Conservation (phyloP, 805 yeast species). For the Suhomyces vadensis region DNA sequence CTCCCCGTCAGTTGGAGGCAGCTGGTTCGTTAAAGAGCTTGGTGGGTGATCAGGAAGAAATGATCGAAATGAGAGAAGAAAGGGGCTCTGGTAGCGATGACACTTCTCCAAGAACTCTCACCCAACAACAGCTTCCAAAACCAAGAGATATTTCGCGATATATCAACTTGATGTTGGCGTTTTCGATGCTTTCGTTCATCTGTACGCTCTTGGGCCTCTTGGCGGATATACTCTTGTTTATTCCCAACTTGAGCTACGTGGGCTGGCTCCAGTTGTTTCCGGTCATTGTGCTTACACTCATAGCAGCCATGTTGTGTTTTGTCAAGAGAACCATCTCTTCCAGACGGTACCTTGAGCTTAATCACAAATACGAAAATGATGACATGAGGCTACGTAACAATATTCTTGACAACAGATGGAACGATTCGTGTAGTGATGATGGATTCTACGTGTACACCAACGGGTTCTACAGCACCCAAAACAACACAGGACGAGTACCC, state of each 20-base stretch:
- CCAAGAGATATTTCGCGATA: slow-evolving; percentile 20
- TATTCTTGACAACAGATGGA: slow-evolving; percentile 13
- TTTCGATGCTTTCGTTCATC: slow-evolving; percentile 69
- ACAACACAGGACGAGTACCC: slow-evolving; percentile 16
- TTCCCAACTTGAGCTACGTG: slow-evolving; percentile 72
- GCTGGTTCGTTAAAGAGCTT: not conserved
- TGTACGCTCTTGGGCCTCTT: slow-evolving; percentile 71
- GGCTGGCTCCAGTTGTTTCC: slow-evolving; percentile 84
- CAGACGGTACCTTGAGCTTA: slow-evolving; percentile 41
- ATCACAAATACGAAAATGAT: slow-evolving; percentile 29
- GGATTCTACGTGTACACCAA: slow-evolving; percentile 46
- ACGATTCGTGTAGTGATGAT: slow-evolving; percentile 38
- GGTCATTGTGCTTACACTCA: slow-evolving; percentile 61
- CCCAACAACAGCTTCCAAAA: not conserved
- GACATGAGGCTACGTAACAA: slow-evolving; percentile 32
- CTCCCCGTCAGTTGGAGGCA: not conserved
- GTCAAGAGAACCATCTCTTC: slow-evolving; percentile 67
- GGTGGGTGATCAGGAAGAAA: not conserved
- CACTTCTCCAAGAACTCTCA: not conserved
- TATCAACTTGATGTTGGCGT: slow-evolving; percentile 52
- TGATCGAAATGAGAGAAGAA: slow-evolving; percentile 3
- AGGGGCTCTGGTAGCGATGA: not conserved
- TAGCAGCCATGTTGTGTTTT: slow-evolving; percentile 67
- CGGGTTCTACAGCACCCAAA: slow-evolving; percentile 34
- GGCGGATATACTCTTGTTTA: slow-evolving; percentile 78